Base-by-base conservation (phyloP, 2,329 filamentous ascomycete species). In the Diaporthe ilicicola region DNA sequence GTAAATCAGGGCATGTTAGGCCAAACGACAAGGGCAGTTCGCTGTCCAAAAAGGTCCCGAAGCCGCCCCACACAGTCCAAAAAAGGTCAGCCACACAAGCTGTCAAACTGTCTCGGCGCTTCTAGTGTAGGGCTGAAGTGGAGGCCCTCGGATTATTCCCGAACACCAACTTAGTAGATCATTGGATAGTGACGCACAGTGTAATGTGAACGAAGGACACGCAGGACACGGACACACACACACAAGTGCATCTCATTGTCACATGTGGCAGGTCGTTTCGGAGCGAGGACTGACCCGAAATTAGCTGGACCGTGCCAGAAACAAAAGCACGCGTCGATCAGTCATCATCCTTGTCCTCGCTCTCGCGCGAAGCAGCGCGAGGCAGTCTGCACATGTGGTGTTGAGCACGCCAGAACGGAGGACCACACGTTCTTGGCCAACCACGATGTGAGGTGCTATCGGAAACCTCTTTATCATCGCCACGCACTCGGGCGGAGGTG, bases 81-180 rank as follows among this genome's bases (percentile, higher is more conserved):
- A 32, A 22, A 15, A 62, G 55, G 19, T 22, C 55, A 42, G 55
- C 37, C 37, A 13, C 55, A 9, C 1, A 13, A 8, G 15, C 13
- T 29, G 27, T 4, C 3, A 22, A 62, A 42, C 27, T 48, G 56
- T 48, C 46, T 62, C 42, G 42, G 42, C 42, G 42, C 3, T 34
- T 22, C 32, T 39, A 24, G 42, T 34, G 42, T 62, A 62, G 56
- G 56, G 56, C 56, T 62, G 56, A 62, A 48, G 24, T 62, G 42
- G 56, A 7, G 3, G 27, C 42, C 7, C 56, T 46, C 42, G 56
- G 56, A 1, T 34, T n/a, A 22, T 48, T 29, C 22, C 56, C 56
- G 56, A 34, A n/a, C n/a, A n/a, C n/a, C n/a, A n/a, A n/a, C n/a
- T n/a, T n/a, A n/a, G n/a, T n/a, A n/a, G 42, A 24, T 19, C 56